A percentile compares a stretch with the other conserved stretches of the same genome.
Evolutionary conservation across 345 rosid species (phyloP).

Genomic region (Populus pruinosa): DNA sequence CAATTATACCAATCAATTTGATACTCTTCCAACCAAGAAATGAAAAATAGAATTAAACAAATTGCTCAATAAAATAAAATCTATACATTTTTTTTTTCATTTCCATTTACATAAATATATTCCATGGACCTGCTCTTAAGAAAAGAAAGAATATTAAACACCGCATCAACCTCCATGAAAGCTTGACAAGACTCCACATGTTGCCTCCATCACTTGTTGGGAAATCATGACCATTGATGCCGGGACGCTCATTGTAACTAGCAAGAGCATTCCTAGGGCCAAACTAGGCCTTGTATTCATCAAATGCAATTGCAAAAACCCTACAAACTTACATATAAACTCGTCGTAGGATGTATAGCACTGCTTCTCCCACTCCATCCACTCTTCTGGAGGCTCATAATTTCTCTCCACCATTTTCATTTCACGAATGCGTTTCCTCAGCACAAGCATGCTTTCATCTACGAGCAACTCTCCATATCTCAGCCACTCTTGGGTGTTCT

Average conservation of each 20-base stretch:
- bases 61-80: no score
- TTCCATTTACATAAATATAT: no score
- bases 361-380: constrained; percentile 27
- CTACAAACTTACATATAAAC: constrained; percentile 14
- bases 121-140: no score
- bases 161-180: constrained; percentile 9
- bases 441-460: constrained; percentile 18
- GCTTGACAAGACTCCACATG: constrained; percentile 3
- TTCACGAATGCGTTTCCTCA: constrained; percentile 19
- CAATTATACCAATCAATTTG: no score
- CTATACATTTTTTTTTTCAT: no score
- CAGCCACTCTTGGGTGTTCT: background rate
- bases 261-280: constrained; percentile 10
- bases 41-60: no score
- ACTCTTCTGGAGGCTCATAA: constrained; percentile 17
- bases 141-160: background rate
- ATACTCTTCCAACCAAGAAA: no score
- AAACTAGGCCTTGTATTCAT: constrained; percentile 21
- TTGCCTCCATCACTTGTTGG: background rate
- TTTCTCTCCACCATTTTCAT: constrained; percentile 22
- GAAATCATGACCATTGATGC: constrained; percentile 5
- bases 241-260: constrained; percentile 4
- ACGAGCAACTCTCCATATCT: background rate
- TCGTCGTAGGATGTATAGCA: constrained; percentile 6
- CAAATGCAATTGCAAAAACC: constrained; percentile 9